These are phyloP conservation scores for Trypanosoma lewisi DNA, from an alignment of 208 protist species.

Conservation along the genomic window DNA sequence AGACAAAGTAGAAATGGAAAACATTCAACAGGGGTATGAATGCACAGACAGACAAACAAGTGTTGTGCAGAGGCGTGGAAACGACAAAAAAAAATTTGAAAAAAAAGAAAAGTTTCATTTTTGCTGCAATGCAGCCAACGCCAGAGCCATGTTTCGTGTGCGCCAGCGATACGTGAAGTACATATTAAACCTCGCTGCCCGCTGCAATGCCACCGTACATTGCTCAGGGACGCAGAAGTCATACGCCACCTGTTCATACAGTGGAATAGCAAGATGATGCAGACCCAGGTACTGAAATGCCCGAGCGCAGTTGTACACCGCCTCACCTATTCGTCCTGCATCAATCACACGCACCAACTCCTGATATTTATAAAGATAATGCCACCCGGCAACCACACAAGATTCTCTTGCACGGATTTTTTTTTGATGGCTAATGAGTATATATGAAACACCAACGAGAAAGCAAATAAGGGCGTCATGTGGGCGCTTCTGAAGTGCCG, in stretches of 20 bases:
- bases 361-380: constrained; percentile 79
- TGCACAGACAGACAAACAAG: neutral
- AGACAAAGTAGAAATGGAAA: neutral
- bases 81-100: neutral
- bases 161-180: constrained; percentile 79
- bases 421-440: constrained; percentile 80
- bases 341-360: constrained; percentile 43
- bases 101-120: neutral
- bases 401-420: constrained; percentile 53
- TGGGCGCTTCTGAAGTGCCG: constrained; percentile 55
- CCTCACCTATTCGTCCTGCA: constrained; percentile 52
- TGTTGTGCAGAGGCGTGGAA: neutral
- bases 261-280: constrained; percentile 60
- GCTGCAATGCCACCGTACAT: constrained; percentile 63
- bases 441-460: constrained; percentile 71
- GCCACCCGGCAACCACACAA: constrained; percentile 67
- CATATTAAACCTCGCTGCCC: constrained; percentile 73
- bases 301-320: constrained; percentile 83
- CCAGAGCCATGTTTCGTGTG: constrained; percentile 52
- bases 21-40: neutral
- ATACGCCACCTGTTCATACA: constrained; percentile 78
- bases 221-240: constrained; percentile 55
- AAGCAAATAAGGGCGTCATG: constrained; percentile 70
- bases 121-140: constrained; percentile 51
- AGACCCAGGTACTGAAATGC: constrained; percentile 73